Conservation (phyloP, 352 stramenopile species). For the Thraustotheca clavata region DNA sequence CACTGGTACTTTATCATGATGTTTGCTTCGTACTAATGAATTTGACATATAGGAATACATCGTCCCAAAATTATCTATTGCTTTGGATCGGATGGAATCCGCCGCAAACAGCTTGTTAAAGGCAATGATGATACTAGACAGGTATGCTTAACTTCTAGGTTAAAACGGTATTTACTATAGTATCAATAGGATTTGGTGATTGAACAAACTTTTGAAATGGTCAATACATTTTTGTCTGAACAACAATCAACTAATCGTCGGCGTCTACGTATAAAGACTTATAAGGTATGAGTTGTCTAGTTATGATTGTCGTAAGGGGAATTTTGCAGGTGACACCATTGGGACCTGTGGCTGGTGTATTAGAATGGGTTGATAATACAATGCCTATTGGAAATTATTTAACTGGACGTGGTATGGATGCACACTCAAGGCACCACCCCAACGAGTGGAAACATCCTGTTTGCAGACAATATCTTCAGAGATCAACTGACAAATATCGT, state of each 20-base stretch:
- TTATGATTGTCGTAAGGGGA: not conserved
- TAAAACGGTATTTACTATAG: not conserved
- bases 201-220: conserved; percentile 83
- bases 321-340: conserved; percentile 37
- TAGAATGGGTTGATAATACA: conserved; percentile 98
- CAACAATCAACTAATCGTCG: conserved; percentile 49
- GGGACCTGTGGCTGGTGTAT: conserved; percentile 89
- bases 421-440: conserved; percentile 93
- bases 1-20: conserved; percentile 37
- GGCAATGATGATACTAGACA: conserved; percentile 83
- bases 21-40: conserved; percentile 31
- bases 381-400: conserved; percentile 92
- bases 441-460: conserved; percentile 87
- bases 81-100: conserved; percentile 85
- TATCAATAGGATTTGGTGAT: conserved; percentile 74
- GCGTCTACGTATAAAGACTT: conserved; percentile 91
- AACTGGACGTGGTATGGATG: conserved; percentile 48
- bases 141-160: not conserved
- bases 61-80: conserved; percentile 97
- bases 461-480: conserved; percentile 74
- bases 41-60: conserved; percentile 83
- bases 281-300: conserved; percentile 78
- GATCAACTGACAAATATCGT: conserved; percentile 58
- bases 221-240: conserved; percentile 82
- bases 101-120: conserved; percentile 96